Evolutionary conservation across 139 green algal species (phyloP), one percentile per base, ranked within the genome.

Genomic region (Tetraselmis chui): DNA sequence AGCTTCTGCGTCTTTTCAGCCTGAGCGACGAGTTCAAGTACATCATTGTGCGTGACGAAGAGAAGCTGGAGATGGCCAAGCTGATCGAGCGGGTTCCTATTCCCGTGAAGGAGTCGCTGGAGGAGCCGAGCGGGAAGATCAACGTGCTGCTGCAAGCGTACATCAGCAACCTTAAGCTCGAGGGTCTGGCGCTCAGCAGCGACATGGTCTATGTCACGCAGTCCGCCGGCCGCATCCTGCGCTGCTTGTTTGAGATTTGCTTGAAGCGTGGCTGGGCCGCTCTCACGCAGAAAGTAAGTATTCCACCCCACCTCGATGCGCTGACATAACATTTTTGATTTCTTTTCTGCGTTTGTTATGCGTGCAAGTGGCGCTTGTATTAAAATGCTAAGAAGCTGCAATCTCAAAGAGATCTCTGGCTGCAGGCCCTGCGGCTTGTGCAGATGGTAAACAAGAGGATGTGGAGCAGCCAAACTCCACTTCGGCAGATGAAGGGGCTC

Each of bases 171-270:
- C 91, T 99, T 29, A 97, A 96, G 90, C 91, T 99, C 75, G 96
- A 99, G 83, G 96, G 96, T 1, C 90, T 99, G 75, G 93, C 95
- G 1, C 90, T 99, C 26, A 85, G 87, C 2, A 89, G 84, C 24
- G 96, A 99, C 93, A 99, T 99, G 96, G 94, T 98, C 11, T 99
- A 99, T 84, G 93, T 99, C 1, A 98, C 93, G 18, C 94, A 98
- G 89, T 91, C 78, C 30, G 96, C 95, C 0, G 92, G 92, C 1
- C 91, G 96, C 5, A 90, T 99, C 5, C 97, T 99, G 92, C 91
- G 96, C 29, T 98, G 94, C 89, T 88, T 99, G 29, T 99, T 97
- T 84, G 96, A 99, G 91, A 96, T 99, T 79, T 95, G 94, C 85
- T 89, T 98, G 31, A 92, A 92, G 82, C 88, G 95, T n/a, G 93